Evolutionary conservation across 1,284 basidiomycete species (phyloP).

Genomic region (Ganoderma multipileum): DNA sequence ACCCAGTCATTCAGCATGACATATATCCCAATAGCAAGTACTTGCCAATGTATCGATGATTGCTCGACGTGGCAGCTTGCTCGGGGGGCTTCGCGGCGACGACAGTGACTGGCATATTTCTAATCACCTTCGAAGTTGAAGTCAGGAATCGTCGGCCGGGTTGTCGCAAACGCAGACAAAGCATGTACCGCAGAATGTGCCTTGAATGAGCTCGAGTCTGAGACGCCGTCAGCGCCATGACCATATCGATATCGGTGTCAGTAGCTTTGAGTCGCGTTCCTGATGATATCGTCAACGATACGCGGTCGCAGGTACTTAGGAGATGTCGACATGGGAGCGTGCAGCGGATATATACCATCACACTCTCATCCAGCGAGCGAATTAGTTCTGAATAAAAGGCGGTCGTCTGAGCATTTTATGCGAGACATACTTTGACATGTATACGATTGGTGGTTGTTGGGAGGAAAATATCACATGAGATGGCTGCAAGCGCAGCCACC

Average conservation of each 20-base stretch:
- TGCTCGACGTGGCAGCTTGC: slow-evolving; percentile 27
- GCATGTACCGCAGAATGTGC: background rate
- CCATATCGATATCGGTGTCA: no score
- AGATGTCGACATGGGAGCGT: no score
- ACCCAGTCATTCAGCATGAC: background rate
- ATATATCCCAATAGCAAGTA: background rate
- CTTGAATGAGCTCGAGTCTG: no score
- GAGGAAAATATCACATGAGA: slow-evolving; percentile 10
- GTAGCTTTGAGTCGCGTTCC: no score
- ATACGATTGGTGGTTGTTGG: no score
- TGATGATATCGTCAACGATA: no score
- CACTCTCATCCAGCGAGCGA: no score
- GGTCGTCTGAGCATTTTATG: background rate
- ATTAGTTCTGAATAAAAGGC: background rate
- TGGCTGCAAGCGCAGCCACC: background rate
- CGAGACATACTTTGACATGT: background rate
- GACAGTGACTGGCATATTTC: slow-evolving; percentile 40
- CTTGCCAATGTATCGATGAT: slow-evolving; percentile 48
- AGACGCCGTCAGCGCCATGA: no score
- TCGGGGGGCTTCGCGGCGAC: slow-evolving; percentile 33
- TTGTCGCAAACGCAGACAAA: background rate
- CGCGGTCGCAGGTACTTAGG: no score
- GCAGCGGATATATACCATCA: no score
- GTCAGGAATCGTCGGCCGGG: background rate
- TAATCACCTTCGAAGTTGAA: background rate